Evolutionary conservation across 768 basidiomycete genomes (phyloP).

Genomic region (Auricularia sp.): DNA sequence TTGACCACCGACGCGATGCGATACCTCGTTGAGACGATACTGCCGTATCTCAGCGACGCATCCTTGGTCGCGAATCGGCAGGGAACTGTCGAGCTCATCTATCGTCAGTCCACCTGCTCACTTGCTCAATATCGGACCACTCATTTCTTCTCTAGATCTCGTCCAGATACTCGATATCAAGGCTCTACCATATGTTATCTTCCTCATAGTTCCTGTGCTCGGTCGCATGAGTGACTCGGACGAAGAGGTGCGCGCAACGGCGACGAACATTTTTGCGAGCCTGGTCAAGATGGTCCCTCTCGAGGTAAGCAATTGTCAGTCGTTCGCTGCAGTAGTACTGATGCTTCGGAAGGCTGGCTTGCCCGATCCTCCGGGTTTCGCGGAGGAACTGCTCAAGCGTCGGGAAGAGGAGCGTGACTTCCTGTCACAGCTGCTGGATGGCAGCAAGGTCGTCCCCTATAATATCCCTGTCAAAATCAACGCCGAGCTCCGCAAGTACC

Average conservation of each 20-base stretch:
- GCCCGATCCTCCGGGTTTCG: conserved; percentile 92
- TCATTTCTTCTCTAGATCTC: conserved; percentile 50
- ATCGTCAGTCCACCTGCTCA: conserved; percentile 51
- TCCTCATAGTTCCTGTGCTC: conserved; percentile 90
- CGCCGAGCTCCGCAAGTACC: conserved; percentile 92
- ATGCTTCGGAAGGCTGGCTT: conserved; percentile 62
- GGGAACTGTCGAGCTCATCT: conserved; percentile 83
- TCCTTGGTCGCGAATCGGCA: conserved; percentile 66
- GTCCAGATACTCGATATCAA: conserved; percentile 88
- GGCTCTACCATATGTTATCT: conserved; percentile 91
- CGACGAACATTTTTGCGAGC: conserved; percentile 96
- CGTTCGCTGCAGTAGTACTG: not conserved
- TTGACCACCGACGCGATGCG: conserved; percentile 83
- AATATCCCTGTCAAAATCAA: conserved; percentile 78
- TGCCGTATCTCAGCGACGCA: conserved; percentile 78
- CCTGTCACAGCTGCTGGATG: conserved; percentile 87
- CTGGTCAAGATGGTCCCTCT: conserved; percentile 97
- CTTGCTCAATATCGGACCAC: not conserved
- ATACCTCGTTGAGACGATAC: conserved; percentile 73
- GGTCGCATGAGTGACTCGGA: conserved; percentile 95
- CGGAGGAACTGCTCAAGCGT: conserved; percentile 75
- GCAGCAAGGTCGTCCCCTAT: conserved; percentile 89
- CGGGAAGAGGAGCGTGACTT: conserved; percentile 86
- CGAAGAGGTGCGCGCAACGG: conserved; percentile 82
- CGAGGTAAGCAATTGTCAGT: conserved; percentile 46